Evolutionary conservation across 116 monocot species (phyloP).

Genomic region (Cymodocea nodosa): DNA sequence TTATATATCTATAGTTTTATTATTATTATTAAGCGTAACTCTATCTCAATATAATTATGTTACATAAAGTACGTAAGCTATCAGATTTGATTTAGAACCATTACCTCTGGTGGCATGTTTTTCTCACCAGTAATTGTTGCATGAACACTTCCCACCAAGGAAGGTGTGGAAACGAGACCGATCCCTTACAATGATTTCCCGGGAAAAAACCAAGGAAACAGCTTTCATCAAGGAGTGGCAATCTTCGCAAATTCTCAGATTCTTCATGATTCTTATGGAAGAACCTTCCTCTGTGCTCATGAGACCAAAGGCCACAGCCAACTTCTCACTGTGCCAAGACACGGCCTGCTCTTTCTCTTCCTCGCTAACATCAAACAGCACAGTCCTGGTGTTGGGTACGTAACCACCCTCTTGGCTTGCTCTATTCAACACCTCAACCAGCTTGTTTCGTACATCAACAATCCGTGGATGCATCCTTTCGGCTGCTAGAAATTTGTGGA

Average conservation of each 20-base stretch:
- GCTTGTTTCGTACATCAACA: constrained; percentile 14
- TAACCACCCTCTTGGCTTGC: constrained; percentile 22
- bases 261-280: constrained; percentile 38
- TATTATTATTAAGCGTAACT: no score
- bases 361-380: constrained; percentile 32
- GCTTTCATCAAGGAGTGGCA: constrained; percentile 37
- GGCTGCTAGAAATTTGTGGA: constrained; percentile 37
- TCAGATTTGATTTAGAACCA: no score
- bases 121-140: constrained; percentile 25
- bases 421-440: constrained; percentile 26
- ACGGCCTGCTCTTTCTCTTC: constrained; percentile 44
- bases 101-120: no score
- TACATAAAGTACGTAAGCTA: no score
- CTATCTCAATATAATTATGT: no score
- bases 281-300: constrained; percentile 23
- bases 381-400: constrained; percentile 19
- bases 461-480: constrained; percentile 30
- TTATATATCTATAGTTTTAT: no score
- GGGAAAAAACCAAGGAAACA: constrained; percentile 18
- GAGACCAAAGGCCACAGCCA: constrained; percentile 41
- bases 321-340: constrained; percentile 44
- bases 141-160: constrained; percentile 16
- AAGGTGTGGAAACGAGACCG: constrained; percentile 32
- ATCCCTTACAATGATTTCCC: constrained; percentile 28
- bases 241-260: constrained; percentile 42